These are phyloP conservation scores for Chamaecrista fasciculata DNA, from an alignment of 306 rosid genomes.

Conservation along the genomic window DNA sequence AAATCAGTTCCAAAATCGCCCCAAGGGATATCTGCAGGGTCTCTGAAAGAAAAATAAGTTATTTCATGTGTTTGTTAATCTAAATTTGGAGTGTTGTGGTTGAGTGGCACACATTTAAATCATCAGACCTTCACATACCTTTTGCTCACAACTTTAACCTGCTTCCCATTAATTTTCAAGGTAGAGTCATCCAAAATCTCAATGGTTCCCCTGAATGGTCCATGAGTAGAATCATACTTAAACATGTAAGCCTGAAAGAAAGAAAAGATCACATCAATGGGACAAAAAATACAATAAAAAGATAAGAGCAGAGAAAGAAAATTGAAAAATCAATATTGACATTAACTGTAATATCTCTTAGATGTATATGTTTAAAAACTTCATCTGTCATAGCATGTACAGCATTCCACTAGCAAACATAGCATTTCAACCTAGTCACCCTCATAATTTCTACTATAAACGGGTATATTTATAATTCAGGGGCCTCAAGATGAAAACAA, in stretches of 20 bases:
- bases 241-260: conserved; percentile 90
- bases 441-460: not conserved
- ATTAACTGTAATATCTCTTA: not conserved
- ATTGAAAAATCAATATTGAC: conserved; percentile 13
- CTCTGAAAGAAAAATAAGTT: conserved; percentile 46
- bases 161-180: conserved; percentile 87
- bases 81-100: not conserved
- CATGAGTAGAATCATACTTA: conserved; percentile 94
- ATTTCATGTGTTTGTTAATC: conserved; percentile 14
- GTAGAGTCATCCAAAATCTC: conserved; percentile 63
- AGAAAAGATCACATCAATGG: conserved; percentile 4
- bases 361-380: conserved; percentile 14
- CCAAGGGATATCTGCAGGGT: conserved; percentile 95
- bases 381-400: not conserved
- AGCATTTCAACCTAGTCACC: not conserved
- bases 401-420: not conserved
- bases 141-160: conserved; percentile 63
- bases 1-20: conserved; percentile 87
- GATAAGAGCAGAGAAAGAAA: conserved; percentile 11
- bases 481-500: not conserved
- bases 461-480: not conserved
- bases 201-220: conserved; percentile 72
- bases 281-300: not conserved
- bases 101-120: conserved; percentile 23
- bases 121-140: conserved; percentile 48